Evolutionary conservation across 129 eudicot species (phyloP), one percentile per base, ranked within the genome.

Genomic region (Saposhnikovia divaricata): DNA sequence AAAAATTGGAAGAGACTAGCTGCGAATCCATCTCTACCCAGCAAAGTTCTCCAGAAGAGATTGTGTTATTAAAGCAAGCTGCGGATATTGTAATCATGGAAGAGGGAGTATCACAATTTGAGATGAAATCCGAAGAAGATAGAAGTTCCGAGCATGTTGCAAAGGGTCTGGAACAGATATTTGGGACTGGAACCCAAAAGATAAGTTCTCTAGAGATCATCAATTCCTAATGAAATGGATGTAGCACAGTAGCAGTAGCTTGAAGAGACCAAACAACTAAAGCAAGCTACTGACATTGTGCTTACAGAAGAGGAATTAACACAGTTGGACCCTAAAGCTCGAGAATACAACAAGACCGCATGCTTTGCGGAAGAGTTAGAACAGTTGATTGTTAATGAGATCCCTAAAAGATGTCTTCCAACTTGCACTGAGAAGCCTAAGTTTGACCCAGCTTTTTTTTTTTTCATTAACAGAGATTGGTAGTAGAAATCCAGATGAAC

Each of bases 371-470:
- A 42, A 42, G 45, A 42, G 45, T 42, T 42, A 42, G 45, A 42
- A 42, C 9, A 42, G 45, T 42, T 42, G 45, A 42, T 42, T 42
- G 45, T 42, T 42, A 84, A 80, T 72, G 92, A 90, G 84, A 74
- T 88, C 28, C 86, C 91, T 10, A 84, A 79, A 70, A 90, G 37
- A 78, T 31, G 50, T 69, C 85, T 92, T 77, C 92, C 90, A 53
- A 86, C 84, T 73, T 84, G 89, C 65, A 81, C 76, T 65, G 78
- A 84, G 51, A 85, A 70, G 75, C 83, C 83, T 6, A 89, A 42
- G 45, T 6, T 42, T 42, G 8, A 42, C 45, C 45, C 9, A 42
- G 45, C 34, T 31, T 31, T 31, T 42, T 42, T 84, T 84, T 42
- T 34, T 74, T 40, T 83, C 88, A 55, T 87, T 87, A 9, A 79